These are phyloP conservation scores for Mycena vitilis DNA, from an alignment of 768 basidiomycete species.

Conservation along the genomic window DNA sequence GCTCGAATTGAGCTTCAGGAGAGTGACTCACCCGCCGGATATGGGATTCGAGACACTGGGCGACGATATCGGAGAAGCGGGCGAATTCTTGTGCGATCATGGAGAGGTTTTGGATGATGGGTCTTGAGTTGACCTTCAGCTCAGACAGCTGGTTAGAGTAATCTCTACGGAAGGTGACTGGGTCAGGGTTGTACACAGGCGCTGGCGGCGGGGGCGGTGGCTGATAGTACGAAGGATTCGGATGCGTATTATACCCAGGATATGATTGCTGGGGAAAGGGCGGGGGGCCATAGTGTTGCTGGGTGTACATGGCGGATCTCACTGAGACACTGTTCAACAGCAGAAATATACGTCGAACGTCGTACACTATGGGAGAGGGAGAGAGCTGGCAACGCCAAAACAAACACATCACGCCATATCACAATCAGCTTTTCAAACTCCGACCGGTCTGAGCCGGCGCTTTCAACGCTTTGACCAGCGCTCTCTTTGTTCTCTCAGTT, in stretches of 20 bases:
- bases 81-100: constrained; percentile 91
- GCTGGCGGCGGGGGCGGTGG: constrained; percentile 58
- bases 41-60: constrained; percentile 85
- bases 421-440: constrained; percentile 1
- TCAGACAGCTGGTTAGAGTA: constrained; percentile 78
- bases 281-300: constrained; percentile 61
- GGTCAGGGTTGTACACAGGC: constrained; percentile 65
- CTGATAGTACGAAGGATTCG: constrained; percentile 40
- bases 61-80: constrained; percentile 82
- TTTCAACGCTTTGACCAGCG: no score
- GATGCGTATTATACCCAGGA: constrained; percentile 45
- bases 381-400: background rate
- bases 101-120: constrained; percentile 92
- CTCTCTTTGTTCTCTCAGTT: no score
- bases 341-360: background rate
- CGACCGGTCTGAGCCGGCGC: background rate
- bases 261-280: constrained; percentile 59
- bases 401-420: background rate
- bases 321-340: background rate
- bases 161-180: constrained; percentile 82
- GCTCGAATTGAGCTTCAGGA: constrained; percentile 49
- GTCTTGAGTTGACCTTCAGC: constrained; percentile 94
- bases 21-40: constrained; percentile 86
- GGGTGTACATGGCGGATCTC: constrained; percentile 63
- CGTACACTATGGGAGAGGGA: background rate